phyloP scores from a whole-genome alignment of 192 early-diverging fungal species.

The Pilobolus umbonatus region DNA sequence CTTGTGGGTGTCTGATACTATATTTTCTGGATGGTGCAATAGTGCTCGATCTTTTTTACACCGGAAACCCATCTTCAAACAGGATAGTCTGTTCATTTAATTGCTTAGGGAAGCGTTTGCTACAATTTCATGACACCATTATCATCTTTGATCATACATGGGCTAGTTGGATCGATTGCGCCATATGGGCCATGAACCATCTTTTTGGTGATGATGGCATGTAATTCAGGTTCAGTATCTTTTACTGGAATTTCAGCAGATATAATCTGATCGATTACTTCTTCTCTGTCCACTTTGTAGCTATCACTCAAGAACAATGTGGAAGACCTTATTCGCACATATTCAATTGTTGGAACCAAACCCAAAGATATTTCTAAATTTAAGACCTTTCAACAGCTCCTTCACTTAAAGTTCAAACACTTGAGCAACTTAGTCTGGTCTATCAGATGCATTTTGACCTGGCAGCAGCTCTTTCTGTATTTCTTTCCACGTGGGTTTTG shows the following conservation, averaged over 20 bases:
- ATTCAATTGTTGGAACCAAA: background rate
- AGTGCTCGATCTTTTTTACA: background rate
- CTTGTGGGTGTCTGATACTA: no score
- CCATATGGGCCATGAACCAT: background rate
- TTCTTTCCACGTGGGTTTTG: background rate
- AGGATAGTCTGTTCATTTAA: background rate
- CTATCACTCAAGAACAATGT: background rate
- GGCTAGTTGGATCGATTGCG: background rate
- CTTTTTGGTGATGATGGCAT: background rate
- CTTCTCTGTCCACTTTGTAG: background rate
- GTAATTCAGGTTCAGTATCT: background rate
- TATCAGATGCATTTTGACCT: background rate
- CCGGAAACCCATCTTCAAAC: background rate
- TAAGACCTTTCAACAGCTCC: background rate
- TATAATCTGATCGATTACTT: background rate
- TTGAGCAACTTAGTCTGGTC: background rate
- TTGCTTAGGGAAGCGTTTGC: background rate
- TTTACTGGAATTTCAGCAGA: background rate
- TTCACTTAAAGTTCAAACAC: background rate
- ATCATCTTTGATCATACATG: background rate
- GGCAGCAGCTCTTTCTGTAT: background rate
- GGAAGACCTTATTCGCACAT: background rate
- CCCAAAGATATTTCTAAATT: conserved; percentile 5
- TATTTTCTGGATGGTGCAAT: no score
- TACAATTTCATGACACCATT: background rate